Conservation (phyloP, 2,329 filamentous ascomycete genomes). For the Seiridium cupressi region DNA sequence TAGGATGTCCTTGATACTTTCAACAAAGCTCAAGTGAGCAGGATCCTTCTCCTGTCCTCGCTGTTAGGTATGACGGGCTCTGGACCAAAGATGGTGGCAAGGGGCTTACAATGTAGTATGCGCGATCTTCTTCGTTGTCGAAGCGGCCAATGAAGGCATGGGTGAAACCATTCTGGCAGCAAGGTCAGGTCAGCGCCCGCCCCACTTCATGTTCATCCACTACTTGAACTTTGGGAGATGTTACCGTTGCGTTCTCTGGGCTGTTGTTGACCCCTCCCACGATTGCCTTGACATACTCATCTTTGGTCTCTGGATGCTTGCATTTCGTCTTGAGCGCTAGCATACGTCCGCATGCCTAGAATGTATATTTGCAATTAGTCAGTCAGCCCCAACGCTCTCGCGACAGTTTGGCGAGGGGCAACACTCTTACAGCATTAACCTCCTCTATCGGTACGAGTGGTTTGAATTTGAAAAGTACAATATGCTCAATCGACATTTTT, state of each 20-base stretch:
- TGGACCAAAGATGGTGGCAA: too few species aligned
- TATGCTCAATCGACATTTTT: slow-evolving; percentile 25
- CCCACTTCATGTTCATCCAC: too few species aligned
- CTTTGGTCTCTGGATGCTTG: slow-evolving; percentile 55
- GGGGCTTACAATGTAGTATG: slow-evolving; percentile 55
- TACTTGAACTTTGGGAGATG: too few species aligned
- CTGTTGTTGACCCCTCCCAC: slow-evolving; percentile 62
- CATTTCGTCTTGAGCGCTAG: slow-evolving; percentile 55
- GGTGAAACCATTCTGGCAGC: slow-evolving; percentile 53
- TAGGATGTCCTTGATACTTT: slow-evolving; percentile 43
- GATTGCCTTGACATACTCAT: slow-evolving; percentile 57
- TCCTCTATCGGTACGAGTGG: slow-evolving; percentile 21
- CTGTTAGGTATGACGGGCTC: not conserved
- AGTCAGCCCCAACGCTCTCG: not conserved
- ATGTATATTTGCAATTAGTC: not conserved
- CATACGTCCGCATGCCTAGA: slow-evolving; percentile 27
- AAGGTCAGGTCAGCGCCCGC: too few species aligned
- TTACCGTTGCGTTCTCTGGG: slow-evolving; percentile 58
- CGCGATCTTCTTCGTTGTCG: slow-evolving; percentile 57
- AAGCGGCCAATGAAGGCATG: slow-evolving; percentile 69
- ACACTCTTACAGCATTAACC: slow-evolving; percentile 23
- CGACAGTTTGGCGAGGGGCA: not conserved
- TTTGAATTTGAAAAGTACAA: slow-evolving; percentile 27
- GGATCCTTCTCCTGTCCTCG: slow-evolving; percentile 50
- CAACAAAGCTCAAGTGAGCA: slow-evolving; percentile 56